A percentile compares a stretch with the other conserved stretches of the same genome.
Conservation (phyloP, 1,284 basidiomycete species). For the Ceratobasidium sp. region DNA sequence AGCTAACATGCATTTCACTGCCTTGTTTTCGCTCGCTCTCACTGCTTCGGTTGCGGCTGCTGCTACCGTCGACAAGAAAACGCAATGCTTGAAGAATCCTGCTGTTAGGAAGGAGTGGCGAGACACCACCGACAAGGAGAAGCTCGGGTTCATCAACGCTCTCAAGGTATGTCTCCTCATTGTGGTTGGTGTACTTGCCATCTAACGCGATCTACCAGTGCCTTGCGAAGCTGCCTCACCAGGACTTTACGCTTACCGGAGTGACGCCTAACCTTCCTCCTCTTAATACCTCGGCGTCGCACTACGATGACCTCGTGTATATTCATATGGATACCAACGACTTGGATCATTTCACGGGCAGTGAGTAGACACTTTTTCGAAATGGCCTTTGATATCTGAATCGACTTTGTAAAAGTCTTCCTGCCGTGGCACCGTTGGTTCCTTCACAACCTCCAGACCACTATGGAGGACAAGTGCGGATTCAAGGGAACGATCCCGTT, state of each 20-base stretch:
- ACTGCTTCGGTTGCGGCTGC: background rate
- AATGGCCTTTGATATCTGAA: background rate
- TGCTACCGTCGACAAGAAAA: background rate
- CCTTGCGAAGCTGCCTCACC: conserved; percentile 9
- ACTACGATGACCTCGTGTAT: conserved; percentile 44
- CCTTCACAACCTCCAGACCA: conserved; percentile 19
- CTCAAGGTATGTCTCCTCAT: conserved; percentile 35
- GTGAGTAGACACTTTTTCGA: background rate
- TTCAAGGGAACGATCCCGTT: conserved; percentile 24
- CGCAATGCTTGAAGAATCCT: background rate
- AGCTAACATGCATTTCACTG: conserved; percentile 3
- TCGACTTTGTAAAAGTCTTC: background rate
- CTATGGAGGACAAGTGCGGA: conserved; percentile 10
- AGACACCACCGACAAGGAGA: background rate
- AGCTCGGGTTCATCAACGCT: conserved; percentile 32
- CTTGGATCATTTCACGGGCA: conserved; percentile 24
- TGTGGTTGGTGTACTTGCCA: background rate
- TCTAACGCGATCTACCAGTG: conserved; percentile 12
- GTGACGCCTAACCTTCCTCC: conserved; percentile 15
- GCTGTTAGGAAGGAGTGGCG: conserved; percentile 45
- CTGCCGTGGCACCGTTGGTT: conserved; percentile 39
- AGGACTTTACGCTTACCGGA: conserved; percentile 19
- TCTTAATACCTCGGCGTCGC: background rate
- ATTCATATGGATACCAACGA: conserved; percentile 41
- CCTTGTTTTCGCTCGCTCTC: background rate